phyloP scores from a whole-genome alignment of 768 basidiomycete genomes.

The Lepiota venenata region DNA sequence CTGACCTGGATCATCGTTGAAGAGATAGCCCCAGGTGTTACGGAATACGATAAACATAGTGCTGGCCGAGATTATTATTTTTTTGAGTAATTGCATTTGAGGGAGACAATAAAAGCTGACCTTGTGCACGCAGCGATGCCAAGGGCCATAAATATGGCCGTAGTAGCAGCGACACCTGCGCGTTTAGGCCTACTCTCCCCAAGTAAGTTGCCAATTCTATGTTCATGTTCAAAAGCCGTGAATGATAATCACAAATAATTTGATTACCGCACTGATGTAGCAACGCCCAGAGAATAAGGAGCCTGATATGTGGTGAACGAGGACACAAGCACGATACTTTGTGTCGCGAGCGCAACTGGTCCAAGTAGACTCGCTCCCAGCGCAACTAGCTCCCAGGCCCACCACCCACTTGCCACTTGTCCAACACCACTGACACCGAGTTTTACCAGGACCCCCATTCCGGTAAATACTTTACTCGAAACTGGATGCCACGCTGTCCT shows the following conservation, averaged over 20 bases:
- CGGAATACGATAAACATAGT: constrained; percentile 59
- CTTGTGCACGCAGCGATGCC: constrained; percentile 64
- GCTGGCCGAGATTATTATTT: constrained; percentile 33
- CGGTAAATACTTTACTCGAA: constrained; percentile 58
- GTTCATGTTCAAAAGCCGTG: neutral
- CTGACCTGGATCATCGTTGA: constrained; percentile 66
- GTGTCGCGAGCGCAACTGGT: constrained; percentile 78
- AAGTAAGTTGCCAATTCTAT: constrained; percentile 83
- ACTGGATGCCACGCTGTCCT: constrained; percentile 85
- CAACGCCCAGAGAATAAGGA: constrained; percentile 79
- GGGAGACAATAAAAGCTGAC: constrained; percentile 26
- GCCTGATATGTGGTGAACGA: constrained; percentile 78
- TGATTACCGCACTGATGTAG: constrained; percentile 76
- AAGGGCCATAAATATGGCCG: constrained; percentile 64
- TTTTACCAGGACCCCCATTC: constrained; percentile 63
- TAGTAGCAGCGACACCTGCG: constrained; percentile 64
- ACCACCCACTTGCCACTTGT: constrained; percentile 92
- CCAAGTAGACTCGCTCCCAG: constrained; percentile 62
- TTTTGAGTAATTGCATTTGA: neutral
- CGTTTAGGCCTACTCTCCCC: constrained; percentile 75
- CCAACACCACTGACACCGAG: constrained; percentile 84
- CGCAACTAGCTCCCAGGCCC: constrained; percentile 90
- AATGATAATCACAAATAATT: neutral
- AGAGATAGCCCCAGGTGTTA: constrained; percentile 66
- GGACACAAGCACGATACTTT: constrained; percentile 81